These are phyloP conservation scores for Cordyceps cateniannulata DNA, from an alignment of 2,329 filamentous ascomycete species.

Conservation along the genomic window DNA sequence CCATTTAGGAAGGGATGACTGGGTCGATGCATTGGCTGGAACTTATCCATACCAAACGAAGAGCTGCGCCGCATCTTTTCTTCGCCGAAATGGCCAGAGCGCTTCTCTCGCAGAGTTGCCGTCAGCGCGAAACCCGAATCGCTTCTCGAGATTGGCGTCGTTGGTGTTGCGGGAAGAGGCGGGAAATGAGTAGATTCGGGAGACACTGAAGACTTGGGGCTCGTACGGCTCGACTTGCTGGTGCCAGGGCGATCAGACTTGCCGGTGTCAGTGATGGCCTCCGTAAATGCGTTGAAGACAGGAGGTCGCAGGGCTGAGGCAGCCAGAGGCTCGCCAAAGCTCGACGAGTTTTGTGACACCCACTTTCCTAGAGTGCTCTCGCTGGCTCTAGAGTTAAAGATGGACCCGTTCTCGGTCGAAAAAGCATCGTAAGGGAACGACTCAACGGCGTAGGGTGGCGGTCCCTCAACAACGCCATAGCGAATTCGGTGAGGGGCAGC, in stretches of 20 bases:
- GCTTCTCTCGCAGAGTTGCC: slow-evolving; percentile 83
- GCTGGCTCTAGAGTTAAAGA: slow-evolving; percentile 68
- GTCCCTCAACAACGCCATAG: slow-evolving; percentile 79
- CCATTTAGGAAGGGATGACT: slow-evolving; percentile 68
- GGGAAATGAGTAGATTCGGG: slow-evolving; percentile 75
- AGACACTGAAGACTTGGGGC: slow-evolving; percentile 61
- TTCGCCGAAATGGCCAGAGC: slow-evolving; percentile 84
- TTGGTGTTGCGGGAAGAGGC: slow-evolving; percentile 65
- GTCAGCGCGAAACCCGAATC: slow-evolving; percentile 88
- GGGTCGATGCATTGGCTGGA: slow-evolving; percentile 59
- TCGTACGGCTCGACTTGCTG: slow-evolving; percentile 56
- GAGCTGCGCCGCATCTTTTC: slow-evolving; percentile 78
- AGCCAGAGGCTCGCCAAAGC: slow-evolving; percentile 63
- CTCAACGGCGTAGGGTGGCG: slow-evolving; percentile 88
- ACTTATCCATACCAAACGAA: slow-evolving; percentile 78
- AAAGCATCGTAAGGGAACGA: slow-evolving; percentile 88
- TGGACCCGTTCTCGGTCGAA: slow-evolving; percentile 73
- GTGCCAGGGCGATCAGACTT: slow-evolving; percentile 73
- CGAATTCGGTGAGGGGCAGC: slow-evolving; percentile 85
- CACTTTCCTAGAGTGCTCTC: slow-evolving; percentile 75
- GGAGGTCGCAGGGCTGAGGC: slow-evolving; percentile 48
- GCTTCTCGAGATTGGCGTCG: slow-evolving; percentile 75
- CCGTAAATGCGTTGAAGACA: slow-evolving; percentile 86
- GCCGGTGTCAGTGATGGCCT: slow-evolving; percentile 61
- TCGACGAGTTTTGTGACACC: slow-evolving; percentile 81